phyloP scores from a whole-genome alignment of 805 yeast species.

The Candida silvatica region DNA sequence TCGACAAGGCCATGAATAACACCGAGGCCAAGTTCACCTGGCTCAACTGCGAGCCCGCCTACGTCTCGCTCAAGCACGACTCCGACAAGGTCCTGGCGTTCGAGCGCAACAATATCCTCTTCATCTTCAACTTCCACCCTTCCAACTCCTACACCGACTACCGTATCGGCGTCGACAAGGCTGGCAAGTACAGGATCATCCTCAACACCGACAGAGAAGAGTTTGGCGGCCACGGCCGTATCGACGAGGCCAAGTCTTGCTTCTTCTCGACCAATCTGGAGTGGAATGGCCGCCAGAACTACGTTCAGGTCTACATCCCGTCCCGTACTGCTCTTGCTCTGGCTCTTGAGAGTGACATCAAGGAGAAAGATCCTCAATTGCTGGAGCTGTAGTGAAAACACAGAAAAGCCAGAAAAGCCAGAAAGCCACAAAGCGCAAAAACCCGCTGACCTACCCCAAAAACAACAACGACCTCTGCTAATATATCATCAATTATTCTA shows the following conservation, averaged over 20 bases:
- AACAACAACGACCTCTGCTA: too few species aligned
- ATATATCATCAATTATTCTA: too few species aligned
- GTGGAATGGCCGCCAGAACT: slow-evolving; percentile 79
- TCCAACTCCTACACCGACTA: slow-evolving; percentile 76
- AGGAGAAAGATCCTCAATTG: slow-evolving; percentile 5
- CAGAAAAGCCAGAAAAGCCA: too few species aligned
- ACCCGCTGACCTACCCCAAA: too few species aligned
- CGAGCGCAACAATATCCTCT: slow-evolving; percentile 80
- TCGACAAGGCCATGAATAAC: slow-evolving; percentile 79
- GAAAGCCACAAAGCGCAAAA: too few species aligned
- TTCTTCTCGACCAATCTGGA: slow-evolving; percentile 64
- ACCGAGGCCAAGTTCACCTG: slow-evolving; percentile 66
- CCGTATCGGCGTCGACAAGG: slow-evolving; percentile 76
- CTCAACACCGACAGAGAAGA: slow-evolving; percentile 63
- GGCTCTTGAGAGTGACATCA: slow-evolving; percentile 31
- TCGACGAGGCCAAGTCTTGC: slow-evolving; percentile 43
- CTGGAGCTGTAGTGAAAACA: background rate
- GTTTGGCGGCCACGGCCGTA: slow-evolving; percentile 78
- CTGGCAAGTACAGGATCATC: slow-evolving; percentile 71
- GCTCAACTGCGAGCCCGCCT: slow-evolving; percentile 66
- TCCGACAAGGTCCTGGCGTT: slow-evolving; percentile 81
- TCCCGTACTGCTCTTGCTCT: slow-evolving; percentile 59
- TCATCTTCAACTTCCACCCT: slow-evolving; percentile 88
- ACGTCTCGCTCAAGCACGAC: slow-evolving; percentile 82
- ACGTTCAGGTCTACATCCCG: slow-evolving; percentile 76